A percentile compares a stretch with the other conserved stretches of the same genome.
phyloP scores from a whole-genome alignment of 805 yeast species.

The Trichomonascus vanleenenianus region DNA sequence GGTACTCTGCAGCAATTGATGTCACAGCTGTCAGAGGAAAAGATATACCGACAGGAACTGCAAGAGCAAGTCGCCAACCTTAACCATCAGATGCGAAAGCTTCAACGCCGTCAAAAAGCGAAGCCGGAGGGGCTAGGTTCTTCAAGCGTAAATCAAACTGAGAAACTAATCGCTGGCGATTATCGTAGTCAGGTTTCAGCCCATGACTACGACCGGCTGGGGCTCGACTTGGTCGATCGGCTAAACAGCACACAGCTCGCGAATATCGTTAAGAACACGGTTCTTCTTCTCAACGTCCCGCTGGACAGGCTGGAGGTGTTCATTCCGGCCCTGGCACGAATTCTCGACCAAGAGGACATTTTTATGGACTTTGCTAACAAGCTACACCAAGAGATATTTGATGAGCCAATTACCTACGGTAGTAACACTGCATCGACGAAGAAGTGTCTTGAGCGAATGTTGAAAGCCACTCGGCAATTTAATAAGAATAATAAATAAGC shows the following conservation, averaged over 20 bases:
- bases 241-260: neutral
- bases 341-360: neutral
- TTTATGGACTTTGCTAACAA: neutral
- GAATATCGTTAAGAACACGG: conserved; percentile 1
- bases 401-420: neutral
- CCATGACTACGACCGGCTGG: neutral
- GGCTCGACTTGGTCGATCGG: neutral
- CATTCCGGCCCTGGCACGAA: neutral
- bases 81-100: no score
- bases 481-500: no score
- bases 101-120: no score
- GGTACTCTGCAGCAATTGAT: no score
- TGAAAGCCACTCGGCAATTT: neutral
- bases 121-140: no score
- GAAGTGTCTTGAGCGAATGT: conserved; percentile 1
- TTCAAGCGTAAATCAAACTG: no score
- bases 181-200: neutral
- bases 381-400: neutral
- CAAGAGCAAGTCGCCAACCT: no score
- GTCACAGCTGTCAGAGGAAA: no score
- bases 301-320: neutral
- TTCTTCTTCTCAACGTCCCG: neutral
- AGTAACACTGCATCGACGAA: neutral
- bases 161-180: no score
- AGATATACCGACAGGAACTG: no score